Evolutionary conservation across 768 basidiomycete genomes (phyloP).

Genomic region (Psilocybe cyanescens): DNA sequence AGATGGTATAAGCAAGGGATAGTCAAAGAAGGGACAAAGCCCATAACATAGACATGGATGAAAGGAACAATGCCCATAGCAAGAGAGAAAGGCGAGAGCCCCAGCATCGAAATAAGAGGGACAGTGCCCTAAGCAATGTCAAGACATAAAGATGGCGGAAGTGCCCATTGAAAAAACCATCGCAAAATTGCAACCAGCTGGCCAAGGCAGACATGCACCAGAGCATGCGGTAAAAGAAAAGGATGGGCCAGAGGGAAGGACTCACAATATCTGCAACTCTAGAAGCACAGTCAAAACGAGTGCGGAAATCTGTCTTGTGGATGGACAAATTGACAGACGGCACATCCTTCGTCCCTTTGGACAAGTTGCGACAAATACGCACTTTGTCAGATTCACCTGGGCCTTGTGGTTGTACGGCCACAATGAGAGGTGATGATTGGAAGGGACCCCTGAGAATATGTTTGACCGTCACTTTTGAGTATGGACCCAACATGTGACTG

Average conservation of each 20-base stretch:
- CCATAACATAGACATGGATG: too few species aligned
- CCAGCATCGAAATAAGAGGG: too few species aligned
- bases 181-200: background rate
- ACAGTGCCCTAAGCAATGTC: too few species aligned
- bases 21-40: too few species aligned
- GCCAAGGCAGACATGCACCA: background rate
- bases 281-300: slow-evolving; percentile 27
- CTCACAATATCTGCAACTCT: slow-evolving; percentile 27
- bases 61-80: too few species aligned
- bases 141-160: too few species aligned
- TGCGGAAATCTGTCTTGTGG: slow-evolving; percentile 27
- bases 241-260: background rate
- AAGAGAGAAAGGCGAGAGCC: too few species aligned
- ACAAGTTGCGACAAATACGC: slow-evolving; percentile 31
- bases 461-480: slow-evolving; percentile 7
- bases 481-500: slow-evolving; percentile 30
- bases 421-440: slow-evolving; percentile 30
- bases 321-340: slow-evolving; percentile 29
- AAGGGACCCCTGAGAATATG: slow-evolving; percentile 29
- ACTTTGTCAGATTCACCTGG: slow-evolving; percentile 24
- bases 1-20: slow-evolving; percentile 15
- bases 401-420: slow-evolving; percentile 21
- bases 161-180: too few species aligned
- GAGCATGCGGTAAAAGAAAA: slow-evolving; percentile 2
- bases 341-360: slow-evolving; percentile 16